These are phyloP conservation scores for Thuidium tamariscinum DNA, from an alignment of 225 moss, liverwort and hornwort genomes.

Conservation along the genomic window DNA sequence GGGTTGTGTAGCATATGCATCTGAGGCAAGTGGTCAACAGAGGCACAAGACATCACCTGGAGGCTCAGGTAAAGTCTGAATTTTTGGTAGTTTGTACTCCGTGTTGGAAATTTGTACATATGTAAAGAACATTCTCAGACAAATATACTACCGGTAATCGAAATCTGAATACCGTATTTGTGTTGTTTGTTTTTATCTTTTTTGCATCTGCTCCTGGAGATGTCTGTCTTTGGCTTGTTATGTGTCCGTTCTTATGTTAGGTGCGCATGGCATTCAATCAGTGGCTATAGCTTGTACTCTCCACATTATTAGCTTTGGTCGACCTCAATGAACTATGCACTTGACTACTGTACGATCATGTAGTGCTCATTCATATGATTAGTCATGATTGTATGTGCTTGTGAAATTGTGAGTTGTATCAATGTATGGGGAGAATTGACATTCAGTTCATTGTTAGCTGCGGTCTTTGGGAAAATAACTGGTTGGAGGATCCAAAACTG, in stretches of 20 bases:
- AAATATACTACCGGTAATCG: background rate
- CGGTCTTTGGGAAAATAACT: background rate
- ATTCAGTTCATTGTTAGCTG: background rate
- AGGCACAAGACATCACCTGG: background rate
- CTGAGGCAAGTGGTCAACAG: background rate
- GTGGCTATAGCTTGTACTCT: background rate
- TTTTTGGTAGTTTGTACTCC: background rate
- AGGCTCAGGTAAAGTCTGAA: background rate
- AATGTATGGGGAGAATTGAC: background rate
- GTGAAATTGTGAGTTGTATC: background rate
- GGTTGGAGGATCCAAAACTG: background rate
- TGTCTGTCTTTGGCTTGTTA: background rate
- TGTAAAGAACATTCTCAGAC: background rate
- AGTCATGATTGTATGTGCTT: background rate
- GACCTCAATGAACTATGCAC: background rate
- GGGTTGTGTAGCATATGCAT: background rate
- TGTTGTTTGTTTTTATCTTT: background rate
- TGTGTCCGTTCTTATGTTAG: background rate
- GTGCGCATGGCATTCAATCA: background rate
- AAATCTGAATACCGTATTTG: background rate
- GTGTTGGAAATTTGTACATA: constrained; percentile 1
- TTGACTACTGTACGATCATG: background rate
- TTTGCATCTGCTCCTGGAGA: background rate
- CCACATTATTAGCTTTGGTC: background rate
- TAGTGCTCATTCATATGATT: background rate